Conservation (phyloP, 2,329 filamentous ascomycete genomes). For the Cladosporium sp. region DNA sequence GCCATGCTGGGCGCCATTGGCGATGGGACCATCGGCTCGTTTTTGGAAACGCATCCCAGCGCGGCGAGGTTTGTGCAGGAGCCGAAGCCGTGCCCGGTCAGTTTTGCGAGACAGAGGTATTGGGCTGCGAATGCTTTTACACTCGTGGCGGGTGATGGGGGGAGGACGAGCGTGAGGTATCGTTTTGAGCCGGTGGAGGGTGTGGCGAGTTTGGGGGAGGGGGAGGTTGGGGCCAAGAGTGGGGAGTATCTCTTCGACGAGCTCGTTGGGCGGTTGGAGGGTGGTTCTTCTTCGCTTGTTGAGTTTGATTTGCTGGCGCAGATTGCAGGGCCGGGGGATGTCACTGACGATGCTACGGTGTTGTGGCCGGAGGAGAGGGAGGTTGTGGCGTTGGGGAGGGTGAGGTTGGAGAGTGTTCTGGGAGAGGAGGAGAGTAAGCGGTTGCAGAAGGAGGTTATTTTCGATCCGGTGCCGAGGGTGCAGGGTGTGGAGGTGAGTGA, state of each 20-base stretch:
- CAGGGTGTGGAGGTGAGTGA: constrained; percentile 49
- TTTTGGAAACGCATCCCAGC: constrained; percentile 44
- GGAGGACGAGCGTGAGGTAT: constrained; percentile 47
- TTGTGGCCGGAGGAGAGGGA: constrained; percentile 51
- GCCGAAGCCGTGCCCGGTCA: constrained; percentile 47
- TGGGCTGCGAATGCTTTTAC: constrained; percentile 50
- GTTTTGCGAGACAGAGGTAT: constrained; percentile 48
- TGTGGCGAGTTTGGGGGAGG: constrained; percentile 34
- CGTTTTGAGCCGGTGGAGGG: constrained; percentile 46
- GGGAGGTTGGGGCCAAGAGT: constrained; percentile 36
- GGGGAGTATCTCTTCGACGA: constrained; percentile 49
- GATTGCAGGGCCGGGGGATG: constrained; percentile 46
- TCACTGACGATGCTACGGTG: constrained; percentile 46
- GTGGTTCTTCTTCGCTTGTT: constrained; percentile 28
- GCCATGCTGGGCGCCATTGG: constrained; percentile 44
- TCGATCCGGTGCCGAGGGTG: constrained; percentile 55
- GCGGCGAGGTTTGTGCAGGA: constrained; percentile 46
- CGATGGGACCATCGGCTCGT: constrained; percentile 37
- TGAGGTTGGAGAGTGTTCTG: constrained; percentile 41
- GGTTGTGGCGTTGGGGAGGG: constrained; percentile 48
- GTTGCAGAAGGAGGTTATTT: constrained; percentile 50
- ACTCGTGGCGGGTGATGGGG: constrained; percentile 38
- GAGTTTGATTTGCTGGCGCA: constrained; percentile 49
- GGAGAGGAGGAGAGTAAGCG: constrained; percentile 15
- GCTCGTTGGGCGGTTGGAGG: constrained; percentile 35